Evolutionary conservation across 225 moss, liverwort and hornwort species (phyloP), one percentile per base, ranked within the genome.

Genomic region (Straminergon stramineum): DNA sequence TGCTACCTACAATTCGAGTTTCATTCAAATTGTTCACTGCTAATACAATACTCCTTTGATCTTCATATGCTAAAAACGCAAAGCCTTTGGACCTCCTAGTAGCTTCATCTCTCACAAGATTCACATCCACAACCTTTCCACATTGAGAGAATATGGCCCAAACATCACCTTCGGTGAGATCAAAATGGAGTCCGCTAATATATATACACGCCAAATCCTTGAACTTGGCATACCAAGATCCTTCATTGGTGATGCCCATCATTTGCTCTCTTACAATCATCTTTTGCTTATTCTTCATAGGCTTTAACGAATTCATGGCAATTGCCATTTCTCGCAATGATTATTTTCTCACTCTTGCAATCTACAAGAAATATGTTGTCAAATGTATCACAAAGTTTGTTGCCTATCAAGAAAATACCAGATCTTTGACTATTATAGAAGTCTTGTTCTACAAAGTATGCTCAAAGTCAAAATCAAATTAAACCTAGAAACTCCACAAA

Each of bases 11-110:
- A 35, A 97, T 92, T 69, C 81, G 93, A 80, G 97, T 93, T 85
- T 96, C 97, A 93, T 97, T 98, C 89, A 97, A 70, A 85, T 97
- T 96, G 91, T 97, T 95, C 13, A 98, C 95, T 86, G 95, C 97
- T 71, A 96, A 93, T 16, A 96, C 92, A 32, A 93, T 98, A 82
- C 97, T 98, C 52, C 93, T 90, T 78, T 98, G 95, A 89, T 98
- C 96, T 91, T 98, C 95, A 75, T 98, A 98, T 13, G 98, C 97
- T 75, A 98, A 86, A 89, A 96, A 98, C 19, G 98, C 97, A 90
- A 96, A 98, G 57, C 96, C 97, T 90, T 94, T 94, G 13, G 96
- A 95, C 83, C 96, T 96, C 45, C 96, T 93, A 81, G 95, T 96
- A 57, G 91, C 90, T 89, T 98, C 93, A 91, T 98, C 96, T 85